These are phyloP conservation scores for Hura crepitans DNA, from an alignment of 441 rosid species.

Conservation along the genomic window DNA sequence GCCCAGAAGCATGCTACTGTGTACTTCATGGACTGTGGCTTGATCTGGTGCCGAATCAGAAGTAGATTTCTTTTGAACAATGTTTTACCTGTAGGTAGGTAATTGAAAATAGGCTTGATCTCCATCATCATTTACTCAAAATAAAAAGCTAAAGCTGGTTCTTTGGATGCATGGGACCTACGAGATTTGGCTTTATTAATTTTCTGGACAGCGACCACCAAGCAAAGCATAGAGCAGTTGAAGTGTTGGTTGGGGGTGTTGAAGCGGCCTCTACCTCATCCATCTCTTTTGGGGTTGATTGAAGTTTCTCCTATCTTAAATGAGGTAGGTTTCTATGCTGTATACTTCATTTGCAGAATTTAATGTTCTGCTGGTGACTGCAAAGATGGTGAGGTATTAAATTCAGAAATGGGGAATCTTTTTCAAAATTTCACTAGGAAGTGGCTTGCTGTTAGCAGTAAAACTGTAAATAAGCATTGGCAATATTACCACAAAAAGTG, in stretches of 20 bases:
- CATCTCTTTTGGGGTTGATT: background rate
- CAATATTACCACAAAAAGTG: no score
- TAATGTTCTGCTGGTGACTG: background rate
- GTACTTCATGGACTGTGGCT: background rate
- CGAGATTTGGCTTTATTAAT: background rate
- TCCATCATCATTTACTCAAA: background rate
- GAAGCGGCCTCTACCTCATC: background rate
- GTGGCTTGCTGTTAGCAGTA: background rate
- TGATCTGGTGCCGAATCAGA: background rate
- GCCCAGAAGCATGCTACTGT: background rate
- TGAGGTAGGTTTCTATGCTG: background rate
- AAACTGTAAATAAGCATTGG: no score
- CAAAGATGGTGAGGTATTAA: background rate
- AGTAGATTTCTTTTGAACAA: background rate
- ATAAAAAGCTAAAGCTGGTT: background rate
- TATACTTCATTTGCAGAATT: background rate
- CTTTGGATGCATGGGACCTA: conserved; percentile 1
- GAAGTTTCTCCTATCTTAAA: background rate
- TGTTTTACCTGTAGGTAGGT: background rate
- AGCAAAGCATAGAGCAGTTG: conserved; percentile 6
- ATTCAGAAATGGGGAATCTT: background rate
- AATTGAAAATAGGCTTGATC: background rate
- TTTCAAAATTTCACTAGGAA: background rate
- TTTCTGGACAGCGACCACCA: background rate
- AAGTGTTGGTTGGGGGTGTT: conserved; percentile 5